Percentiles rank a stretch among this genome's conserved stretches.
phyloP scores from a whole-genome alignment of 1,284 basidiomycete genomes.

The Cutaneotrichosporon curvatum region DNA sequence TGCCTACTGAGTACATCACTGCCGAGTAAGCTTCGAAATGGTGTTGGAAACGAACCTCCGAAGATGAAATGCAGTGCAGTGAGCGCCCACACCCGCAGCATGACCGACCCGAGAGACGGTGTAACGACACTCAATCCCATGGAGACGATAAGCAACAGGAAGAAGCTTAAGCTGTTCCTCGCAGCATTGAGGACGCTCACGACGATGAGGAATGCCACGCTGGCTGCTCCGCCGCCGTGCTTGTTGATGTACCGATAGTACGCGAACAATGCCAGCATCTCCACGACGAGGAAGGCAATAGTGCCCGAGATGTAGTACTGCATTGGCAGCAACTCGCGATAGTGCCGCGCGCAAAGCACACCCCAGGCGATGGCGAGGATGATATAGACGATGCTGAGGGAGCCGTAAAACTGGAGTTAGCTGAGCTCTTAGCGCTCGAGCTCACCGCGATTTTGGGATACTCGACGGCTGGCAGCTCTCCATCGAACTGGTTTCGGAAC shows the following conservation, averaged over 20 bases:
- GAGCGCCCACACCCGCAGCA: slow-evolving; percentile 42
- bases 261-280: slow-evolving; percentile 76
- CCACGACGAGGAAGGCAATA: slow-evolving; percentile 78
- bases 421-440: slow-evolving; percentile 5
- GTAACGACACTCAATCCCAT: slow-evolving; percentile 72
- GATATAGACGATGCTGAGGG: slow-evolving; percentile 70
- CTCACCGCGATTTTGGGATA: slow-evolving; percentile 95
- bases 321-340: slow-evolving; percentile 62
- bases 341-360: slow-evolving; percentile 73
- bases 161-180: slow-evolving; percentile 85
- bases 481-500: slow-evolving; percentile 84
- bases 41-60: slow-evolving; percentile 50
- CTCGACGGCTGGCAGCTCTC: slow-evolving; percentile 83
- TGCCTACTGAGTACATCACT: slow-evolving; percentile 83
- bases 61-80: slow-evolving; percentile 72
- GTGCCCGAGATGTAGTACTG: slow-evolving; percentile 93
- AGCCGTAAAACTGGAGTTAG: slow-evolving; percentile 69
- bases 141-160: slow-evolving; percentile 85
- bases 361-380: slow-evolving; percentile 68
- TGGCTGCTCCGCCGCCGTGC: slow-evolving; percentile 65
- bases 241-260: slow-evolving; percentile 70
- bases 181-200: slow-evolving; percentile 83
- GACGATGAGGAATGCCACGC: slow-evolving; percentile 77
- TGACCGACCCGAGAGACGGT: slow-evolving; percentile 42
- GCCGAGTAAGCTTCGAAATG: slow-evolving; percentile 45